phyloP scores from a whole-genome alignment of 352 stramenopile species.

The Hyaloperonospora brassicae region DNA sequence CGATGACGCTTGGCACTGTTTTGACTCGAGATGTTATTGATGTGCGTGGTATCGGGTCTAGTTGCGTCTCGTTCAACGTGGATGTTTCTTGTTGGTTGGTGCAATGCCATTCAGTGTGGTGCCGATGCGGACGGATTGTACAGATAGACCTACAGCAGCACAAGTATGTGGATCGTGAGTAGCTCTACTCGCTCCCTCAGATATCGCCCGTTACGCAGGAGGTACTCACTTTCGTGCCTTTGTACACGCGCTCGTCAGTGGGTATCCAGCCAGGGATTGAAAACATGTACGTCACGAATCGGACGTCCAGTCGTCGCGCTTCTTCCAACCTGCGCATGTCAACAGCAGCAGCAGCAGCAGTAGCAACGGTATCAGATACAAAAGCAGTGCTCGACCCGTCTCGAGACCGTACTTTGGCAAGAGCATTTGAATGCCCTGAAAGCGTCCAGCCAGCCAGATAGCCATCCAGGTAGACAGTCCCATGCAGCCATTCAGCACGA shows the following conservation, averaged over 20 bases:
- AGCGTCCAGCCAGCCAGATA: too few relatives aligned
- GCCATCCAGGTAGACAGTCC: background rate
- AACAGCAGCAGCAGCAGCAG: background rate
- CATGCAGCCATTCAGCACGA: background rate
- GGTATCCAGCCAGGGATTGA: conserved; percentile 64
- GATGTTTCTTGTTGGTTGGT: too few relatives aligned
- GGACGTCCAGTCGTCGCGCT: conserved; percentile 42
- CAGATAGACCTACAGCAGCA: conserved; percentile 42
- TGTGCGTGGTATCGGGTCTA: too few relatives aligned
- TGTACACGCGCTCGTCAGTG: conserved; percentile 54
- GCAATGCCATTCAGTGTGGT: conserved; percentile 7
- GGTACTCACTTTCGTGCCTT: conserved; percentile 69
- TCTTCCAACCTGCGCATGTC: conserved; percentile 48
- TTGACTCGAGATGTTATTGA: too few relatives aligned
- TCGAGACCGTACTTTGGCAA: conserved; percentile 47
- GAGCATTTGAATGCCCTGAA: conserved; percentile 58
- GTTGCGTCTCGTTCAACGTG: too few relatives aligned
- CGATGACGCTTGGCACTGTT: too few relatives aligned
- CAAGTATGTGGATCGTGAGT: too few relatives aligned
- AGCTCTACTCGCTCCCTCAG: too few relatives aligned
- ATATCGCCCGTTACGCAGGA: too few relatives aligned
- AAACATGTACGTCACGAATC: conserved; percentile 81
- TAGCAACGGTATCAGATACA: background rate
- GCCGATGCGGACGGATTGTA: conserved; percentile 29
- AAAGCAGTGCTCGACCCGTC: too few relatives aligned